Conservation (phyloP, 148 eudicot species). For the Linanthus parryae region DNA sequence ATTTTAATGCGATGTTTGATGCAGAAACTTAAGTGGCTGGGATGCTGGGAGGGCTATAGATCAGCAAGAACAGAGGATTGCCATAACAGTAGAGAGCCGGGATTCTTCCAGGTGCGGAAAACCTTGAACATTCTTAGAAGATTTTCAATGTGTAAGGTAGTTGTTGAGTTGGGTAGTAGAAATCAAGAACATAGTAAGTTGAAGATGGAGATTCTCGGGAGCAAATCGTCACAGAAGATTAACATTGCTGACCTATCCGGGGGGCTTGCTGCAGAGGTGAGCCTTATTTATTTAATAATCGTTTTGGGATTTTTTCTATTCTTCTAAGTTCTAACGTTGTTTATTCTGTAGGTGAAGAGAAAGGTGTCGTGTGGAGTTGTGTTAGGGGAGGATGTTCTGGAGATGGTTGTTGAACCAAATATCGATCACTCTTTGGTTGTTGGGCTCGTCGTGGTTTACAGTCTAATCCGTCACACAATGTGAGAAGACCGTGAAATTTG, state of each 20-base stretch:
- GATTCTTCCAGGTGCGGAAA: slow-evolving; percentile 23
- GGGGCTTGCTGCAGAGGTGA: slow-evolving; percentile 35
- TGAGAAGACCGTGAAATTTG: slow-evolving; percentile 3
- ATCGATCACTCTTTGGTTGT: slow-evolving; percentile 52
- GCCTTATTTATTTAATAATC: no score
- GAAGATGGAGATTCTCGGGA: slow-evolving; percentile 20
- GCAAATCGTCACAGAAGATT: slow-evolving; percentile 12
- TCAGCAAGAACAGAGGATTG: slow-evolving; percentile 8
- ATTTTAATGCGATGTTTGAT: neutral
- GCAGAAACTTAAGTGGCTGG: slow-evolving; percentile 27
- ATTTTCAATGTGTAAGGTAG: slow-evolving; percentile 13
- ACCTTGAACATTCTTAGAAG: slow-evolving; percentile 18
- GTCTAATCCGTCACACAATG: slow-evolving; percentile 34
- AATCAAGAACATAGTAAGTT: slow-evolving; percentile 7
- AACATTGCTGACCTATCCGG: slow-evolving; percentile 29
- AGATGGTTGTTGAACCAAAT: slow-evolving; percentile 44
- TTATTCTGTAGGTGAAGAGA: neutral
- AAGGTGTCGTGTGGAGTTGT: slow-evolving; percentile 26
- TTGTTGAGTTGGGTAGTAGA: slow-evolving; percentile 12
- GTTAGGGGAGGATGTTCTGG: slow-evolving; percentile 65
- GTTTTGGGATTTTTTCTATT: no score
- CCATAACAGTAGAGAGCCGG: slow-evolving; percentile 17
- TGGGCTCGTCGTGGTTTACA: slow-evolving; percentile 56
- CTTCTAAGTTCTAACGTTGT: no score
- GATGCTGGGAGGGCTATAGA: slow-evolving; percentile 33